Conservation (phyloP, 2,329 filamentous ascomycete species). For the Septoria linicola region DNA sequence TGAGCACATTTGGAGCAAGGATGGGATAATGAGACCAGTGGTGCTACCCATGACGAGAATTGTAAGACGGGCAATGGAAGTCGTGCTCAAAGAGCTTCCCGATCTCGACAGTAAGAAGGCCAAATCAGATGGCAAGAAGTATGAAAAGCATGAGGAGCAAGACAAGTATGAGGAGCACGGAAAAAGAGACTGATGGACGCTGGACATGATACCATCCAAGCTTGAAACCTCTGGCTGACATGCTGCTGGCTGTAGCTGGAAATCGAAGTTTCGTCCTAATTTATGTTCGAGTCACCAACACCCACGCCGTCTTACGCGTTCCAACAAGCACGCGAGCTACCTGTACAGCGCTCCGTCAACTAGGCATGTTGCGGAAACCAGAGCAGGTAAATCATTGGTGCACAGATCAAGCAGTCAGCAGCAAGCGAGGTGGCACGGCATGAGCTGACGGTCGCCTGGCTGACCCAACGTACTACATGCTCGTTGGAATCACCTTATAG, state of each 20-base stretch:
- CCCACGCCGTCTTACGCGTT: neutral
- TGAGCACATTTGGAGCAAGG: constrained; percentile 20
- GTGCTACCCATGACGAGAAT: constrained; percentile 24
- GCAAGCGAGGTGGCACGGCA: constrained; percentile 7
- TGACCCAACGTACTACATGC: neutral
- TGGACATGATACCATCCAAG: too few relatives aligned
- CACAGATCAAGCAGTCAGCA: constrained; percentile 7
- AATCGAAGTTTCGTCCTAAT: too few relatives aligned
- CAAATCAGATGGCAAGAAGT: neutral
- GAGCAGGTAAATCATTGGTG: neutral
- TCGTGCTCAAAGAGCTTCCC: constrained; percentile 19
- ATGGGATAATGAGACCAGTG: constrained; percentile 21
- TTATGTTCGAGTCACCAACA: neutral
- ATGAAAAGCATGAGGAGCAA: neutral
- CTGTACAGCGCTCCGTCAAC: neutral
- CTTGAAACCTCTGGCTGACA: too few relatives aligned
- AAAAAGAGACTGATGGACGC: too few relatives aligned
- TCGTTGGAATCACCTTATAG: neutral
- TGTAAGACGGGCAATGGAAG: constrained; percentile 23
- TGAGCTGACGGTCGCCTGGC: neutral
- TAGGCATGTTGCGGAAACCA: neutral
- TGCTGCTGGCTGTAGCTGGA: too few relatives aligned
- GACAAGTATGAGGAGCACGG: too few relatives aligned
- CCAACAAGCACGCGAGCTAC: neutral
- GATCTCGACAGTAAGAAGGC: neutral